Conservation (phyloP, 23 red algal species). For the Porphyridium purpureum region DNA sequence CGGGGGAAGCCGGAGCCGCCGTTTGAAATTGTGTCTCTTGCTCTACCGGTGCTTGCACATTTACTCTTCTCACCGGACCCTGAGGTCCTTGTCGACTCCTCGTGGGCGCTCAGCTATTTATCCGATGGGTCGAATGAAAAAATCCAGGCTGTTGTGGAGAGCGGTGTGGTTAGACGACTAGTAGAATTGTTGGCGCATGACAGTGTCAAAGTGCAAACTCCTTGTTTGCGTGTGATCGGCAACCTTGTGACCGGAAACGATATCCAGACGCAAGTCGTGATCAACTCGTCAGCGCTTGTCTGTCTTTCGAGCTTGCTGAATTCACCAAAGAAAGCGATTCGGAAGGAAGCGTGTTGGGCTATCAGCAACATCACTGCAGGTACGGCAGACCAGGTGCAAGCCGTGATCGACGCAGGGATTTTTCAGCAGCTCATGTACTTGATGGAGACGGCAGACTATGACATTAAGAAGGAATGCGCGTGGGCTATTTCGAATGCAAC, state of each 20-base stretch:
- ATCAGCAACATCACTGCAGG: slow-evolving; percentile 22
- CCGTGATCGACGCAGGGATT: slow-evolving; percentile 67
- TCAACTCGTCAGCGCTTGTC: slow-evolving; percentile 48
- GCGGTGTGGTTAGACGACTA: slow-evolving; percentile 64
- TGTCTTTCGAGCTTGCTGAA: slow-evolving; percentile 60
- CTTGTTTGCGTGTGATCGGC: slow-evolving; percentile 65
- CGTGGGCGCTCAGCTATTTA: slow-evolving; percentile 41
- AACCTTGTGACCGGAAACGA: slow-evolving; percentile 94
- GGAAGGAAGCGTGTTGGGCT: slow-evolving; percentile 97
- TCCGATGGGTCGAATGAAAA: slow-evolving; percentile 47
- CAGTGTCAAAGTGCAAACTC: slow-evolving; percentile 58
- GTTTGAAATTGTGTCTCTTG: slow-evolving; percentile 48
- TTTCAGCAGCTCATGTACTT: slow-evolving; percentile 75
- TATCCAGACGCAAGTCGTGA: slow-evolving; percentile 82
- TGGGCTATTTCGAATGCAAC: slow-evolving; percentile 98
- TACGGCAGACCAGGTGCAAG: slow-evolving; percentile 9
- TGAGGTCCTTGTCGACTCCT: slow-evolving; percentile 85
- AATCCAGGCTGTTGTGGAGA: slow-evolving; percentile 63
- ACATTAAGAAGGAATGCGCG: slow-evolving; percentile 81
- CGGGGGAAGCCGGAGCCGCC: slow-evolving; percentile 74
- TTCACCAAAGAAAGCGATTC: slow-evolving; percentile 70
- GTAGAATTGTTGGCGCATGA: slow-evolving; percentile 71
- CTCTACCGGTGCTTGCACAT: slow-evolving; percentile 55
- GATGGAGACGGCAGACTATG: slow-evolving; percentile 77
- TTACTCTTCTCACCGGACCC: slow-evolving; percentile 64